These are phyloP conservation scores for Fistulinella prunicolor DNA, from an alignment of 768 basidiomycete genomes.

Conservation along the genomic window DNA sequence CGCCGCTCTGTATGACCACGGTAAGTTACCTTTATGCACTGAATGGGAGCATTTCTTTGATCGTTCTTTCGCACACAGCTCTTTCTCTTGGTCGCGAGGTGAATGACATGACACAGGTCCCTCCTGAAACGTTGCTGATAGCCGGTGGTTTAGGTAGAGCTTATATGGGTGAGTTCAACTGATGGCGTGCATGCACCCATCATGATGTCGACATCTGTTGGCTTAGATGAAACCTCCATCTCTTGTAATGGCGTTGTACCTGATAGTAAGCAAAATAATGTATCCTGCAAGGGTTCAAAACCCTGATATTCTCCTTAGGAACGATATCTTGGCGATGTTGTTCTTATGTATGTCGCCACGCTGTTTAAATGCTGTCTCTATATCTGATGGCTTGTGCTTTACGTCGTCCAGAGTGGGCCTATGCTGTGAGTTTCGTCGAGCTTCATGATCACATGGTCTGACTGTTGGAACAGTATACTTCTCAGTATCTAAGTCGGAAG, in stretches of 20 bases:
- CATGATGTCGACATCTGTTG: not conserved
- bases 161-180: slow-evolving; percentile 27
- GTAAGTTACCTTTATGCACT: slow-evolving; percentile 4
- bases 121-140: not conserved
- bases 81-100: slow-evolving; percentile 30
- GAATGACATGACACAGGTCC: slow-evolving; percentile 3
- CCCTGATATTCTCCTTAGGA: slow-evolving; percentile 19
- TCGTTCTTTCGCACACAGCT: slow-evolving; percentile 7
- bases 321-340: slow-evolving; percentile 30
- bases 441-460: not conserved
- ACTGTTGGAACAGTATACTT: slow-evolving; percentile 19
- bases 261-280: slow-evolving; percentile 17
- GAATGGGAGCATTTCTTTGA: not conserved
- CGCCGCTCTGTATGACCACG: slow-evolving; percentile 30
- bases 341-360: slow-evolving; percentile 24
- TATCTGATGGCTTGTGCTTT: slow-evolving; percentile 4
- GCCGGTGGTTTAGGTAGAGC: slow-evolving; percentile 21
- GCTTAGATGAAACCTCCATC: slow-evolving; percentile 26
- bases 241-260: slow-evolving; percentile 24
- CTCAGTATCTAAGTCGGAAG: slow-evolving; percentile 12
- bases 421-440: slow-evolving; percentile 14
- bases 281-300: not conserved
- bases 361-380: not conserved
- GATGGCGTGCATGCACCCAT: not conserved
- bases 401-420: slow-evolving; percentile 14